Percentiles rank a stretch among this genome's conserved stretches.
These are phyloP conservation scores for Wickerhamomyces sp. DNA, from an alignment of 1,139 yeast species.

Conservation along the genomic window DNA sequence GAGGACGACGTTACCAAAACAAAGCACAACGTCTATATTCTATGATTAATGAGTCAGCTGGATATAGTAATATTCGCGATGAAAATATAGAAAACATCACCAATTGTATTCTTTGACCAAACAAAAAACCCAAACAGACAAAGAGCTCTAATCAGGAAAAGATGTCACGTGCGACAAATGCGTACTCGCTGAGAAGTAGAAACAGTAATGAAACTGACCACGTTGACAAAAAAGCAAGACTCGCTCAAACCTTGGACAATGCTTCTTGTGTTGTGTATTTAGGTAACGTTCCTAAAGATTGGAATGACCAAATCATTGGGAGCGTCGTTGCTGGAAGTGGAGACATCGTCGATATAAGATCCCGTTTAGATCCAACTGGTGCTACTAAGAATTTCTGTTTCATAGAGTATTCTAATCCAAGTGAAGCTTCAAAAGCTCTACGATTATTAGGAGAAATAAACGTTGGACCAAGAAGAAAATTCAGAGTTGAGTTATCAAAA, in stretches of 20 bases:
- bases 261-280: conserved; percentile 42
- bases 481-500: conserved; percentile 56
- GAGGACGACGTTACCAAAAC: too few species aligned
- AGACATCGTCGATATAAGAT: conserved; percentile 55
- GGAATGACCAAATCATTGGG: conserved; percentile 53
- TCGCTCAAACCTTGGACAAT: conserved; percentile 1
- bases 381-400: conserved; percentile 64
- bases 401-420: conserved; percentile 49
- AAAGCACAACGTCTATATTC: too few species aligned
- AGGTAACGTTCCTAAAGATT: conserved; percentile 63
- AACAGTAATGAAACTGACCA: not conserved
- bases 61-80: too few species aligned
- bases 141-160: too few species aligned
- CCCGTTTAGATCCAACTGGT: conserved; percentile 59
- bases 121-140: too few species aligned
- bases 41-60: too few species aligned
- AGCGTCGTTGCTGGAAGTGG: conserved; percentile 66
- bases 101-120: too few species aligned
- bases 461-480: conserved; percentile 40
- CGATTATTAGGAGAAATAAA: conserved; percentile 39
- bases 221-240: not conserved
- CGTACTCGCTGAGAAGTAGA: conserved; percentile 1
- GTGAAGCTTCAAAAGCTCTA: conserved; percentile 49
- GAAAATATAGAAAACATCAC: too few species aligned
- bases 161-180: not conserved